Evolutionary conservation across 495 filamentous ascomycete species (phyloP).

Genomic region (Barbatosphaeria neglecta): DNA sequence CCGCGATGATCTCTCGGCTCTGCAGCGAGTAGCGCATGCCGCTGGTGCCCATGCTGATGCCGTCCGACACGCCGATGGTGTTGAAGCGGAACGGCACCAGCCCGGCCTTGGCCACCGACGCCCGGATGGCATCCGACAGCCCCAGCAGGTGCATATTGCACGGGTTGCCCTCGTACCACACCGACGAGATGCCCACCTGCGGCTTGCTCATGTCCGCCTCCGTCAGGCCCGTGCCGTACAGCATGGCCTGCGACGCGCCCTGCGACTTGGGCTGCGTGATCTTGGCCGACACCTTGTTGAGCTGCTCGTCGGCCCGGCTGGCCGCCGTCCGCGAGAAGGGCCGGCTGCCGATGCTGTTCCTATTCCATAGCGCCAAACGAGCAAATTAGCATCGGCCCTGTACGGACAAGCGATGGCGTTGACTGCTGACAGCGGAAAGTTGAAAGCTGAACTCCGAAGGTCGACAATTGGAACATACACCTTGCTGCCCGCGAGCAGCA

Average conservation of each 20-base stretch:
- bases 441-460: too few relatives aligned
- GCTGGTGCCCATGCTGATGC: conserved; percentile 67
- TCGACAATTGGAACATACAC: background rate
- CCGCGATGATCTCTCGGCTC: conserved; percentile 89
- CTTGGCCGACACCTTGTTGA: conserved; percentile 72
- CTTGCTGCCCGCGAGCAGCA: background rate
- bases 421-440: too few relatives aligned
- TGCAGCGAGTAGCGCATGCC: conserved; percentile 95
- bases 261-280: conserved; percentile 96
- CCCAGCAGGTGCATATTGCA: conserved; percentile 98
- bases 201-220: conserved; percentile 84
- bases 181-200: conserved; percentile 91
- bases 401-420: too few relatives aligned
- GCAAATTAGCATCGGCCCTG: conserved; percentile 3
- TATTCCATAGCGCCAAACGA: background rate
- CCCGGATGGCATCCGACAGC: conserved; percentile 68
- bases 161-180: conserved; percentile 85
- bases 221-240: conserved; percentile 83
- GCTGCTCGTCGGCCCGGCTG: conserved; percentile 33
- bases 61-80: conserved; percentile 88
- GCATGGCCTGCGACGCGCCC: conserved; percentile 96
- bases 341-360: too few relatives aligned
- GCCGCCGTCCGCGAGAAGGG: conserved; percentile 25
- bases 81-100: conserved; percentile 90
- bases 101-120: conserved; percentile 72